Conservation (phyloP, 2,329 filamentous ascomycete species). For the Hypomyces rosellus region DNA sequence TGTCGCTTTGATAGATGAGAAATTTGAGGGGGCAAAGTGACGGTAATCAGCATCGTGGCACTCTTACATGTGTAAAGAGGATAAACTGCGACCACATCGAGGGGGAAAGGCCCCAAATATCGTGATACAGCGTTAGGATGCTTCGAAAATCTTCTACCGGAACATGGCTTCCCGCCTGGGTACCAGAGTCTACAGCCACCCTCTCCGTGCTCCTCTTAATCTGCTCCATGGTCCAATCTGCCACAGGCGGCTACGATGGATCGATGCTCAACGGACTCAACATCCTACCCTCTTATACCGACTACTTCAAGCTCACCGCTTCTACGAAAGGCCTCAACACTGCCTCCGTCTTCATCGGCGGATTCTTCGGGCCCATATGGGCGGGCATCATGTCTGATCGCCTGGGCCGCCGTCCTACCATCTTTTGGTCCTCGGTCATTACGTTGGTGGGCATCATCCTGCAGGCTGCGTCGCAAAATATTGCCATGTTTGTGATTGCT, state of each 20-base stretch:
- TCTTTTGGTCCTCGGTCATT: constrained; percentile 26
- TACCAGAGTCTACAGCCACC: constrained; percentile 34
- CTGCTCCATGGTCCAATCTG: constrained; percentile 39
- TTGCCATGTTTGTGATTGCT: constrained; percentile 48
- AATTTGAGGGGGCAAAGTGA: no score
- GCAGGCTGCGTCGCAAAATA: constrained; percentile 23
- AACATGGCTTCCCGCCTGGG: constrained; percentile 42
- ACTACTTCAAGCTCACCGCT: constrained; percentile 49
- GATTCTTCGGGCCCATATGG: constrained; percentile 37
- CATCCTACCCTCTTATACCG: constrained; percentile 48
- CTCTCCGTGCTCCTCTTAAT: constrained; percentile 36
- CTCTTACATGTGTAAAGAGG: no score
- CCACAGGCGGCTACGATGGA: constrained; percentile 34
- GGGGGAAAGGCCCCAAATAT: no score
- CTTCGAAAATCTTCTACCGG: constrained; percentile 25
- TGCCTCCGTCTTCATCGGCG: constrained; percentile 48
- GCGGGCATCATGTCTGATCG: constrained; percentile 32
- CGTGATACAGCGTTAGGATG: constrained; percentile 1
- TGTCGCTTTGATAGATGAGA: no score
- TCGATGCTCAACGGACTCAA: constrained; percentile 53
- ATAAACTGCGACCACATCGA: no score
- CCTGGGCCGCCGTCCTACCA: constrained; percentile 20
- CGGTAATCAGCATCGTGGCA: no score
- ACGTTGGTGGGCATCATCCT: constrained; percentile 37
- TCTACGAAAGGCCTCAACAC: constrained; percentile 50